Base-by-base conservation (phyloP, 352 stramenopile genomes). In the Phytophthora litchii region DNA sequence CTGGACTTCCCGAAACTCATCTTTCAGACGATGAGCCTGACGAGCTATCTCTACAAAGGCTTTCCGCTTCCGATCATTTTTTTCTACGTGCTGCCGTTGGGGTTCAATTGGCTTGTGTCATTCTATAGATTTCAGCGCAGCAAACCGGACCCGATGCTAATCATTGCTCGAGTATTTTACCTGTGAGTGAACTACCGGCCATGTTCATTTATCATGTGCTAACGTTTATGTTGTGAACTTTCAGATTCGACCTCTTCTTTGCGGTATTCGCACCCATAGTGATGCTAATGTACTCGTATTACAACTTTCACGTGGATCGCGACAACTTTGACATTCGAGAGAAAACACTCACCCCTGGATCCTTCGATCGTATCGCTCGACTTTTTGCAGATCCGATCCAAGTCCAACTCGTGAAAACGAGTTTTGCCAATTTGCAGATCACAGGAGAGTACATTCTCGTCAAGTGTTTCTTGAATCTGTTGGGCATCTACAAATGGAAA, bases 401-500 rank as follows among this genome's bases (percentile, higher is more conserved):
- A 35, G 42, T 77, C 23, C 65, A 76, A 35, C 47, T 78, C 2
- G 71, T 80, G 14, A 72, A 63, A n/a, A 38, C 64, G 9, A 67
- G 62, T 17, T 78, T 78, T 23, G 42, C 52, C 16, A 70, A 64
- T 36, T 47, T 84, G 2, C 66, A 69, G 23, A 70, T 81, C 47
- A 82, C 64, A 31, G 53, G 55, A 40, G 45, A 61, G 21, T 51
- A 74, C 50, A 64, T 85, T 19, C 47, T 71, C 2, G 60, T 77
- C 35, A 83, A 86, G 43, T 62, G 44, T 4, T 64, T 71, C 5
- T 57, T 85, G n/a, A 67, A 77, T 5, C 13, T 78, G 0, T 13
- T 85, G 8, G 75, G 70, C 9, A 58, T 79, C 2, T 79, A 77
- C 72, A 85, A 85, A 41, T 85, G 70, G 72, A 66, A 67, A n/a